phyloP scores from a whole-genome alignment of 768 basidiomycete species.

The Mycena indigotica region DNA sequence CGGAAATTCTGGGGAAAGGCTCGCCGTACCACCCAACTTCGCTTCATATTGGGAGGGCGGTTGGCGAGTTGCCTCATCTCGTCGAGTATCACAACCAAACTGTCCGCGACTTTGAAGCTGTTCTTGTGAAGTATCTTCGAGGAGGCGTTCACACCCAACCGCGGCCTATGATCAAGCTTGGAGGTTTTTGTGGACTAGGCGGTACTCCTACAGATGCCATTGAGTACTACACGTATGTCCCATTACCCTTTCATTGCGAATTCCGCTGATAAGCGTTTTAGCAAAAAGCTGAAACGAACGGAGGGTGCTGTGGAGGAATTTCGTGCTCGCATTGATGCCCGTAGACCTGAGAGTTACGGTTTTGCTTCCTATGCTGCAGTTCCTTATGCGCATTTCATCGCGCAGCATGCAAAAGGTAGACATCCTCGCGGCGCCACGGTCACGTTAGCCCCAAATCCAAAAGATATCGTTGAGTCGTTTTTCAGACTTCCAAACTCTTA shows the following conservation, averaged over 20 bases:
- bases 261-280: conserved; percentile 8
- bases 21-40: conserved; percentile 74
- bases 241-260: conserved; percentile 42
- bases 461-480: conserved; percentile 43
- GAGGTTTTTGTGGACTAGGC: conserved; percentile 71
- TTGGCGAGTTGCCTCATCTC: conserved; percentile 75
- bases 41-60: conserved; percentile 69
- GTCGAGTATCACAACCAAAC: conserved; percentile 78
- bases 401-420: conserved; percentile 67
- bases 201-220: conserved; percentile 76
- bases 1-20: conserved; percentile 54
- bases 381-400: conserved; percentile 86
- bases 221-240: conserved; percentile 65
- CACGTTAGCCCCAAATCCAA: conserved; percentile 73
- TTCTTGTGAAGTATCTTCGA: conserved; percentile 75
- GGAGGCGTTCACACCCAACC: conserved; percentile 63
- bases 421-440: conserved; percentile 73
- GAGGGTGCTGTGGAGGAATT: conserved; percentile 70
- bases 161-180: conserved; percentile 66
- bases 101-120: conserved; percentile 72
- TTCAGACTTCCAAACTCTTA: conserved; percentile 1
- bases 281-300: conserved; percentile 34
- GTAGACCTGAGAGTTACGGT: conserved; percentile 86
- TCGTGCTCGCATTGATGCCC: conserved; percentile 69
- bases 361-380: conserved; percentile 91